These are phyloP conservation scores for Ganoderma leucocontextum DNA, from an alignment of 1,284 basidiomycete species.

Conservation along the genomic window DNA sequence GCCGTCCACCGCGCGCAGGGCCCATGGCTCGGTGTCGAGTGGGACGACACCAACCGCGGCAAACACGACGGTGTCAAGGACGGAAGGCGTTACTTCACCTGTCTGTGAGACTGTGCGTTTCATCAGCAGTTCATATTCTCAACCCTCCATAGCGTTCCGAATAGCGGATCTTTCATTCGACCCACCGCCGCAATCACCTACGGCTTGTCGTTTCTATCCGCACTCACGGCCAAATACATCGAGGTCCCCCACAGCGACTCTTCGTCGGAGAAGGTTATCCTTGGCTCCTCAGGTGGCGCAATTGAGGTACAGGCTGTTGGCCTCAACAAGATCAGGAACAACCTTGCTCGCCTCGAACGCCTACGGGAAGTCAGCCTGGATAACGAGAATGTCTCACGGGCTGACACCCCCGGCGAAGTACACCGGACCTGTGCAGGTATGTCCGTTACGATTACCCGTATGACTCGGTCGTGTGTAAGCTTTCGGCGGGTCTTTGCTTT, in stretches of 20 bases:
- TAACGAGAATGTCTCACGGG: slow-evolving; percentile 65
- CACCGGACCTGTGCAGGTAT: slow-evolving; percentile 73
- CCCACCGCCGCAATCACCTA: slow-evolving; percentile 63
- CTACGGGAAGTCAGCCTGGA: slow-evolving; percentile 86
- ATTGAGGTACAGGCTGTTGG: slow-evolving; percentile 91
- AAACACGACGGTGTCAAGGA: slow-evolving; percentile 89
- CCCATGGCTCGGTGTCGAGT: slow-evolving; percentile 93
- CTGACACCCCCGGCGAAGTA: slow-evolving; percentile 65
- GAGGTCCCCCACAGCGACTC: slow-evolving; percentile 61
- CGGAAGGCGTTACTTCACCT: slow-evolving; percentile 81
- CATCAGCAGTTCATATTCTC: slow-evolving; percentile 21
- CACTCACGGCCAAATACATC: slow-evolving; percentile 81
- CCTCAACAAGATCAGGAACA: slow-evolving; percentile 78
- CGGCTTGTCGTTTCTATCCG: slow-evolving; percentile 79
- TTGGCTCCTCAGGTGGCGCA: slow-evolving; percentile 83
- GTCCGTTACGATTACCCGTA: slow-evolving; percentile 33
- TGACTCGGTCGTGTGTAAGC: background rate
- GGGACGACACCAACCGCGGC: slow-evolving; percentile 87
- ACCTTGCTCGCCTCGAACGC: slow-evolving; percentile 71
- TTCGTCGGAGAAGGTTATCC: slow-evolving; percentile 66
- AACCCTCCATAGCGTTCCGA: slow-evolving; percentile 37
- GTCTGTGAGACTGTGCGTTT: slow-evolving; percentile 60
- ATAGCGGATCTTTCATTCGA: slow-evolving; percentile 80
- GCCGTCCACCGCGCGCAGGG: slow-evolving; percentile 71
- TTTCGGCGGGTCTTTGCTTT: no score